Percentiles rank a stretch among this genome's conserved stretches.
Conservation (phyloP, 2,329 filamentous ascomycete species). For the Diaporthe velutina region DNA sequence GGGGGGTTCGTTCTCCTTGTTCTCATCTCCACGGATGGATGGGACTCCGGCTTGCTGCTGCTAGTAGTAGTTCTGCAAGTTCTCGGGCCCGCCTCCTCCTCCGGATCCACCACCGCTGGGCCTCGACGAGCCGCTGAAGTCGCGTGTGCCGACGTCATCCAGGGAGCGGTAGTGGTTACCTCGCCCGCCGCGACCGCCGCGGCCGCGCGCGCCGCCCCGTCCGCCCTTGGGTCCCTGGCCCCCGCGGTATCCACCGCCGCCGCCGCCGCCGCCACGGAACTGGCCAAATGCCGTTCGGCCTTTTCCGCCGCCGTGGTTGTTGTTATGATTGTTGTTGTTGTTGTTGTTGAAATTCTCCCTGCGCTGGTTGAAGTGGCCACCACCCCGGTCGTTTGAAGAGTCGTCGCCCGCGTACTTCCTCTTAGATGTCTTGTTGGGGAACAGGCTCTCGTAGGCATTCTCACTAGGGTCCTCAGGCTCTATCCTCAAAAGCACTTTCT, state of each 20-base stretch:
- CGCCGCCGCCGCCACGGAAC: slow-evolving; percentile 59
- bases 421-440: slow-evolving; percentile 71
- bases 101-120: slow-evolving; percentile 25
- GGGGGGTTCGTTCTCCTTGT: background rate
- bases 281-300: slow-evolving; percentile 52
- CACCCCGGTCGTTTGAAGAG: slow-evolving; percentile 15
- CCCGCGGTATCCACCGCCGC: slow-evolving; percentile 54
- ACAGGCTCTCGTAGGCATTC: slow-evolving; percentile 73
- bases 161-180: slow-evolving; percentile 73
- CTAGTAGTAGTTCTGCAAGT: slow-evolving; percentile 40
- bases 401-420: slow-evolving; percentile 73
- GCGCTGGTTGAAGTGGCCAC: slow-evolving; percentile 43
- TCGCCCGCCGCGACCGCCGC: slow-evolving; percentile 59
- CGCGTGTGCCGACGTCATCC: slow-evolving; percentile 71
- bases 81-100: slow-evolving; percentile 34
- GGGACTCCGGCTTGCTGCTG: slow-evolving; percentile 16
- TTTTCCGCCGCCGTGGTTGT: slow-evolving; percentile 48
- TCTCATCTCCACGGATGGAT: background rate
- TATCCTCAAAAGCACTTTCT: slow-evolving; percentile 86
- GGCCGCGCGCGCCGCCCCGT: slow-evolving; percentile 34
- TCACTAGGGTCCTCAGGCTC: slow-evolving; percentile 77
- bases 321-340: slow-evolving; percentile 15
- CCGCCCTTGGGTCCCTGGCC: slow-evolving; percentile 51
- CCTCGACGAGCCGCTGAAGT: slow-evolving; percentile 50
- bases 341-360: slow-evolving; percentile 47